A percentile compares a stretch with the other conserved stretches of the same genome.
Evolutionary conservation across 139 green algal species (phyloP).

Genomic region (Asterochloris sp.): DNA sequence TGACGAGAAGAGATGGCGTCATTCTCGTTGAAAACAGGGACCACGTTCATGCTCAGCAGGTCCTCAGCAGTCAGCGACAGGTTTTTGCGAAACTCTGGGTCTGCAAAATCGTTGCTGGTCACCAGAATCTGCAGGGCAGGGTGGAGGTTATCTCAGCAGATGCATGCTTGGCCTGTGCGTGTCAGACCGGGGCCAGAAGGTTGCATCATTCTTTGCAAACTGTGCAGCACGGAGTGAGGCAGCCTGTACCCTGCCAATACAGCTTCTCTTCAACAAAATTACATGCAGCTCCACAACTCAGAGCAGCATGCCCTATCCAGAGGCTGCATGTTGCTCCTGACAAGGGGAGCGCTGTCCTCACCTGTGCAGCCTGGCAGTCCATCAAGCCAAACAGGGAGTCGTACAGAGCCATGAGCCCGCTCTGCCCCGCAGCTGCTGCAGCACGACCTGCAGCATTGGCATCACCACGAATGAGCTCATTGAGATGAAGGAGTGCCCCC

Average conservation of each 20-base stretch:
- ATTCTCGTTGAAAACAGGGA: constrained; percentile 74
- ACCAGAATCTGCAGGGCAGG: constrained; percentile 41
- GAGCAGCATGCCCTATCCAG: background rate
- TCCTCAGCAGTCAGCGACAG: constrained; percentile 37
- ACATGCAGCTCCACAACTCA: background rate
- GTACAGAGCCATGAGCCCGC: constrained; percentile 65
- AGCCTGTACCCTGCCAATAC: too few relatives aligned
- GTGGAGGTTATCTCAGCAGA: constrained; percentile 5
- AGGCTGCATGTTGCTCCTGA: too few relatives aligned
- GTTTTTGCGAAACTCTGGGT: constrained; percentile 33
- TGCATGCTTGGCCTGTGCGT: too few relatives aligned
- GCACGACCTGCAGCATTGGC: constrained; percentile 26
- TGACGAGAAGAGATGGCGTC: constrained; percentile 44
- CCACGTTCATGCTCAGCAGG: constrained; percentile 45
- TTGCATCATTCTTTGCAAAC: constrained; percentile 5
- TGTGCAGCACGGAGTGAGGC: background rate
- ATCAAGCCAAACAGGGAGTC: constrained; percentile 54
- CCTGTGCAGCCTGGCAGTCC: constrained; percentile 37
- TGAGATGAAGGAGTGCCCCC: too few relatives aligned
- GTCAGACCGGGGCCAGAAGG: too few relatives aligned
- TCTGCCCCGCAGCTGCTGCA: constrained; percentile 43
- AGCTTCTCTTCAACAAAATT: background rate
- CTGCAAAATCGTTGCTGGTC: constrained; percentile 49
- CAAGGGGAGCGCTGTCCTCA: too few relatives aligned
- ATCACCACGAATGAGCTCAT: too few relatives aligned